A percentile compares a stretch with the other conserved stretches of the same genome.
Conservation (phyloP, 2,329 filamentous ascomycete species). For the Epichloe sibirici region DNA sequence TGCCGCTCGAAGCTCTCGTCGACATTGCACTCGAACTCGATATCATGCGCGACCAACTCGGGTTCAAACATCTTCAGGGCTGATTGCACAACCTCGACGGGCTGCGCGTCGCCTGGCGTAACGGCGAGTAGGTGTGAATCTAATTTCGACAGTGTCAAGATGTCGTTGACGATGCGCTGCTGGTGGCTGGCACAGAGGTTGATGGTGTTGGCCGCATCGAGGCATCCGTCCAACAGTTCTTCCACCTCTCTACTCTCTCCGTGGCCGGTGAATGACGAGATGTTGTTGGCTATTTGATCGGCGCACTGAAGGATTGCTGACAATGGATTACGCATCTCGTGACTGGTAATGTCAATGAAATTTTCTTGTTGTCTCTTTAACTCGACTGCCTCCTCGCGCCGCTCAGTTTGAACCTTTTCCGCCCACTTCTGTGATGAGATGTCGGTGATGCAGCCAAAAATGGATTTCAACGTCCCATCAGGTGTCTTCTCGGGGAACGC, state of each 20-base stretch:
- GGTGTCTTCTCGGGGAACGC: slow-evolving; percentile 60
- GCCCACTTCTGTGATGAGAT: slow-evolving; percentile 80
- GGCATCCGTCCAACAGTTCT: slow-evolving; percentile 38
- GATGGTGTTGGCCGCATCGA: slow-evolving; percentile 74
- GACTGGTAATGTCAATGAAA: slow-evolving; percentile 62
- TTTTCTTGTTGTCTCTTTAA: slow-evolving; percentile 62
- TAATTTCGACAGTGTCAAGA: slow-evolving; percentile 55
- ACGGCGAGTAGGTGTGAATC: slow-evolving; percentile 60
- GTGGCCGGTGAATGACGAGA: slow-evolving; percentile 29
- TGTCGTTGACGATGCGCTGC: slow-evolving; percentile 58
- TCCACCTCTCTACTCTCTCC: slow-evolving; percentile 32
- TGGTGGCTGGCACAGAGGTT: slow-evolving; percentile 69
- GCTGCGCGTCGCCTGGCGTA: slow-evolving; percentile 58
- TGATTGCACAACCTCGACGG: slow-evolving; percentile 52
- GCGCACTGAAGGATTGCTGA: slow-evolving; percentile 65
- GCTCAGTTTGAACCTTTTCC: slow-evolving; percentile 64
- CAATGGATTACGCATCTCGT: slow-evolving; percentile 67
- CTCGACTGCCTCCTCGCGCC: slow-evolving; percentile 70
- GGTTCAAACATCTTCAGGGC: slow-evolving; percentile 71
- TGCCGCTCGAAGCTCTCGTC: slow-evolving; percentile 55
- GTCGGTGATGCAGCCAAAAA: slow-evolving; percentile 73
- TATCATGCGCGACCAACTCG: slow-evolving; percentile 59
- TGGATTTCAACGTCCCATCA: slow-evolving; percentile 54
- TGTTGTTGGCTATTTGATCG: slow-evolving; percentile 52
- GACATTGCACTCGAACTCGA: slow-evolving; percentile 56